Evolutionary conservation across 495 filamentous ascomycete species (phyloP).

Genomic region (Penicillium macrosclerotiorum): DNA sequence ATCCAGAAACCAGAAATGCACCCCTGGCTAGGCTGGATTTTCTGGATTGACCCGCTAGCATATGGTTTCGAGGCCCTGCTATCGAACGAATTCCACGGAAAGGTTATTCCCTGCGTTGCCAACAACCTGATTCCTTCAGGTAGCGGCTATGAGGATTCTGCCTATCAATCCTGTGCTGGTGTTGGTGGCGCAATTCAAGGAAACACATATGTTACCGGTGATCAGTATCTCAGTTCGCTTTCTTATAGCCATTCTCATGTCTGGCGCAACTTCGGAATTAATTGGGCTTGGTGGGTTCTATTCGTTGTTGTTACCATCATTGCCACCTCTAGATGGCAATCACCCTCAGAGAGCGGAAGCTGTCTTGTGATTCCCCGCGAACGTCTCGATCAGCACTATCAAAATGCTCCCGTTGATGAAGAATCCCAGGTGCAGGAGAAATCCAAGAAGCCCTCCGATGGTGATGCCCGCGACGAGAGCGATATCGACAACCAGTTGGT

Average conservation of each 20-base stretch:
- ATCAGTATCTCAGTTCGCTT: constrained; percentile 47
- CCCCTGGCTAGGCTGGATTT: constrained; percentile 76
- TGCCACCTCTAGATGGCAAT: constrained; percentile 37
- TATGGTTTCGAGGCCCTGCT: constrained; percentile 72
- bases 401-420: constrained; percentile 22
- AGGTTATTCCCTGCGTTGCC: constrained; percentile 46
- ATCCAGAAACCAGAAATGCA: constrained; percentile 68
- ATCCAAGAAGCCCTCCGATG: constrained; percentile 15
- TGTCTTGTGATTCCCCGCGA: constrained; percentile 43
- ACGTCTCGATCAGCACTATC: constrained; percentile 21
- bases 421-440: constrained; percentile 31
- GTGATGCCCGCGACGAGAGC: constrained; percentile 6
- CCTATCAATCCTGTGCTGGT: constrained; percentile 51
- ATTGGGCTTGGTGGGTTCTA: constrained; percentile 45
- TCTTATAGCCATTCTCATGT: constrained; percentile 46
- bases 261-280: constrained; percentile 48
- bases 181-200: constrained; percentile 49
- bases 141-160: constrained; percentile 27
- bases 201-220: constrained; percentile 40
- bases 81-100: constrained; percentile 62
- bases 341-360: constrained; percentile 28
- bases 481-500: constrained; percentile 27
- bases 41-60: constrained; percentile 67
- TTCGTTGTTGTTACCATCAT: constrained; percentile 38
- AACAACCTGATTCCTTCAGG: constrained; percentile 45